Evolutionary conservation across 1,284 basidiomycete species (phyloP), one percentile per base, ranked within the genome.

Genomic region (Austroboletus novae-zelandiae): DNA sequence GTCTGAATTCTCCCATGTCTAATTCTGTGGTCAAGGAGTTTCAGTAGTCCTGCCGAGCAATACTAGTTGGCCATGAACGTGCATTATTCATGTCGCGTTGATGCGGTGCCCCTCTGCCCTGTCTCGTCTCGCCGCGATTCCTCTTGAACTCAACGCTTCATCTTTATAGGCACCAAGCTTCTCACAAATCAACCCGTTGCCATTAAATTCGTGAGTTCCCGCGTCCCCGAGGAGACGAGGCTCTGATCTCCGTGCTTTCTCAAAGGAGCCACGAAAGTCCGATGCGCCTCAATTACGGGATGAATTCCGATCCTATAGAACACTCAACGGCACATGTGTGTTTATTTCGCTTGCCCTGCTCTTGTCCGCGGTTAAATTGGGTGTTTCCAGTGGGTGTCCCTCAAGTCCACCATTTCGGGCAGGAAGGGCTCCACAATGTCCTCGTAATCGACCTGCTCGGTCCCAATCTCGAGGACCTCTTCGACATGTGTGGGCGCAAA

Each of bases 401-500:
- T 1, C 96, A 98, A 70, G 95, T 98, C 37, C 94, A 98, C 74
- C 92, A 98, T 77, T 99, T 98, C 68, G 96, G 96, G 46, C 94
- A 97, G 69, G 96, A 99, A 73, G 96, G 96, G 13, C 79, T 98
- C 47, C 96, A 99, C 76, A 99, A 98, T 72, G 93, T 89, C 52
- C 80, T 98, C 49, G 96, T 98, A 65, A 98, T 98, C 58, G 96
- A 99, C 74, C 79, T 99, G 30, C 80, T 99, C 9, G 96, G 96
- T 6, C 96, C 96, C 1, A 96, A 94, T 62, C 77, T 99, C 39
- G 96, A 98, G 72, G 96, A 98, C 66, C 78, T 98, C 34, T 98
- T 98, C 66, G 95, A 98, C 72, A 94, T 98, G 92, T 98, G 96
- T 68, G 86, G 88, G n/a, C 86, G 96, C 59, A 98, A 97, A 72